These are phyloP conservation scores for Uronychia setigera DNA, from an alignment of 73 alveolate genomes.

Conservation along the genomic window DNA sequence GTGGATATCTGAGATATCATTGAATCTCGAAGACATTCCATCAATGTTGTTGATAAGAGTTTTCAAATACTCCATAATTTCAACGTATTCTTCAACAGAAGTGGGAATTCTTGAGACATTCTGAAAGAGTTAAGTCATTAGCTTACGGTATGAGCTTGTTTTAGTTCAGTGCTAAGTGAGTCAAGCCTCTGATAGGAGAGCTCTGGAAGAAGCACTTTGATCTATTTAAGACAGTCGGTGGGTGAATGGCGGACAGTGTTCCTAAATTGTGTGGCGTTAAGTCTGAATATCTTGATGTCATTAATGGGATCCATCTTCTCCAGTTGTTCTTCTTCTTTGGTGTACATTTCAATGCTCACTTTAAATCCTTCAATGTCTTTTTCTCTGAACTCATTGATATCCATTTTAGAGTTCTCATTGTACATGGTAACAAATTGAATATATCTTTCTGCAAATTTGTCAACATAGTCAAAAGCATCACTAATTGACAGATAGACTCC, in stretches of 20 bases:
- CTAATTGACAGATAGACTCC: slow-evolving; percentile 61
- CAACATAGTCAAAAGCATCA: slow-evolving; percentile 62
- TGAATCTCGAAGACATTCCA: slow-evolving; percentile 59
- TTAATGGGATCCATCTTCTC: slow-evolving; percentile 57
- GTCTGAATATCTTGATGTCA: slow-evolving; percentile 71
- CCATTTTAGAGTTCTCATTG: slow-evolving; percentile 60
- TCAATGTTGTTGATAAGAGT: slow-evolving; percentile 62
- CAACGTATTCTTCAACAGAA: slow-evolving; percentile 76
- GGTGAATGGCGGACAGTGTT: slow-evolving; percentile 66
- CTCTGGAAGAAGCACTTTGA: slow-evolving; percentile 57
- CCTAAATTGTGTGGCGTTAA: slow-evolving; percentile 68
- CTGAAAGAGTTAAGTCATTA: background rate
- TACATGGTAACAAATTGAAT: slow-evolving; percentile 64
- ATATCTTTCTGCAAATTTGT: slow-evolving; percentile 46
- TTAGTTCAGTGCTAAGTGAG: slow-evolving; percentile 39
- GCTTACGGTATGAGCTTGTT: slow-evolving; percentile 22
- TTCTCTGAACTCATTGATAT: slow-evolving; percentile 54
- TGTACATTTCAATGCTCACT: slow-evolving; percentile 51
- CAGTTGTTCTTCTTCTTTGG: slow-evolving; percentile 58
- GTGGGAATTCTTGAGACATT: slow-evolving; percentile 64
- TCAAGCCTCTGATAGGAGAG: slow-evolving; percentile 47
- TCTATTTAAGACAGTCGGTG: slow-evolving; percentile 28
- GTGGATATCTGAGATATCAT: slow-evolving; percentile 67
- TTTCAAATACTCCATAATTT: slow-evolving; percentile 64
- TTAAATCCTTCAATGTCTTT: slow-evolving; percentile 76